These are phyloP conservation scores for Xanthoceras sorbifolium DNA, from an alignment of 345 rosid species.

Conservation along the genomic window DNA sequence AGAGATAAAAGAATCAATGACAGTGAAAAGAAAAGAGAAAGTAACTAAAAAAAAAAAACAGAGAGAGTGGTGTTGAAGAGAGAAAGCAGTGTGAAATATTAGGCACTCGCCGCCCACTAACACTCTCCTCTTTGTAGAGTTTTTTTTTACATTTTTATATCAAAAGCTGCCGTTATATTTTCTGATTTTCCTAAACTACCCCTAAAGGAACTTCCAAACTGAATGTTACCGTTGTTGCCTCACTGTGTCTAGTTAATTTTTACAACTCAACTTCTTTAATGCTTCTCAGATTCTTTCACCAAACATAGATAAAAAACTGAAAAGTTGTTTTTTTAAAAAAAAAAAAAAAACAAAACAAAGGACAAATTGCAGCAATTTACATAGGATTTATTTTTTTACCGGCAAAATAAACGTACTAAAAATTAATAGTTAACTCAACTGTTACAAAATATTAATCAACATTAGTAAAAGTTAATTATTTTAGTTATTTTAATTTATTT, in stretches of 20 bases:
- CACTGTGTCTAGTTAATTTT: slow-evolving; percentile 17
- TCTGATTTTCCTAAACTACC: slow-evolving; percentile 41
- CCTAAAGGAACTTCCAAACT: slow-evolving; percentile 41
- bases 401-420: too few species aligned
- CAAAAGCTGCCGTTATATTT: slow-evolving; percentile 40
- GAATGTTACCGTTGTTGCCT: slow-evolving; percentile 50
- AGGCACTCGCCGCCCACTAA: slow-evolving; percentile 41
- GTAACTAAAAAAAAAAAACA: slow-evolving; percentile 14
- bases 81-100: slow-evolving; percentile 5
- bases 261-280: slow-evolving; percentile 11
- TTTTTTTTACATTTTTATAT: slow-evolving; percentile 11
- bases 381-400: too few species aligned
- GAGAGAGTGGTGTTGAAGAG: background rate
- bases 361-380: too few species aligned
- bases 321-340: background rate
- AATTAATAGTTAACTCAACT: too few species aligned
- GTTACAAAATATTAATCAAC: too few species aligned
- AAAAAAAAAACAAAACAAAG: background rate
- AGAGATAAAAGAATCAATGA: slow-evolving; percentile 15
- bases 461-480: too few species aligned
- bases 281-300: slow-evolving; percentile 5
- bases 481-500: too few species aligned
- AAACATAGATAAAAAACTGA: background rate
- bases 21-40: slow-evolving; percentile 11
- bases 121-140: background rate